A percentile compares a stretch with the other conserved stretches of the same genome.
Conservation (phyloP, 2,329 filamentous ascomycete species). For the Septoria petroselini region DNA sequence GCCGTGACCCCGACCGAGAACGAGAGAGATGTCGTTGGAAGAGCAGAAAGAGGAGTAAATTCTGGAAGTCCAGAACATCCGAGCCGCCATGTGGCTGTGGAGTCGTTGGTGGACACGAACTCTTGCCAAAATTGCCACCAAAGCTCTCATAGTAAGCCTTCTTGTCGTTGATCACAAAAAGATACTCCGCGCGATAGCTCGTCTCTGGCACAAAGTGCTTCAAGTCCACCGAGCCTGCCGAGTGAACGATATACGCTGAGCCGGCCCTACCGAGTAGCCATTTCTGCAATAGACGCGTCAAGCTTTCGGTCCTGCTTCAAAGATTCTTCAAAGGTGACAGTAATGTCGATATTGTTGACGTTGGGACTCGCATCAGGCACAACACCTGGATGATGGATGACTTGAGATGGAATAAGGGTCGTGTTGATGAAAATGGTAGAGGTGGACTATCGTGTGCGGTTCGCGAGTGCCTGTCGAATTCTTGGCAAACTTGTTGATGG, state of each 20-base stretch:
- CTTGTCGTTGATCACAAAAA: slow-evolving; percentile 23
- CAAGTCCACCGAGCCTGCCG: slow-evolving; percentile 19
- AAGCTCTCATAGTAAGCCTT: slow-evolving; percentile 19
- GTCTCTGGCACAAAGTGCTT: slow-evolving; percentile 19
- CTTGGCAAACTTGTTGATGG: slow-evolving; percentile 22
- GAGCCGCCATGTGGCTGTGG: slow-evolving; percentile 4
- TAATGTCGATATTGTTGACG: slow-evolving; percentile 24
- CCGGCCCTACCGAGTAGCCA: slow-evolving; percentile 17
- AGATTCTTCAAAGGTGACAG: slow-evolving; percentile 27
- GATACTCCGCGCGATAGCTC: slow-evolving; percentile 16
- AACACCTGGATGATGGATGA: slow-evolving; percentile 29
- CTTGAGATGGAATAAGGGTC: slow-evolving; percentile 11
- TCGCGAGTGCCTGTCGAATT: slow-evolving; percentile 17
- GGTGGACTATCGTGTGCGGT: slow-evolving; percentile 14
- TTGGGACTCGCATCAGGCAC: slow-evolving; percentile 20
- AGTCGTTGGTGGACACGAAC: slow-evolving; percentile 16
- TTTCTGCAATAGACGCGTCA: slow-evolving; percentile 7
- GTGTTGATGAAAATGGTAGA: not conserved
- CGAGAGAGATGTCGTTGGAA: not conserved
- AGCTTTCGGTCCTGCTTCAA: slow-evolving; percentile 15
- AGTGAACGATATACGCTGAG: slow-evolving; percentile 26
- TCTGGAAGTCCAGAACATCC: not conserved
- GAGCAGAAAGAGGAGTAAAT: not conserved
- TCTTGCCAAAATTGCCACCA: slow-evolving; percentile 20
- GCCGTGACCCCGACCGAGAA: not conserved